phyloP scores from a whole-genome alignment of 2,329 filamentous ascomycete species.

The Aphanoascus verrucosus region DNA sequence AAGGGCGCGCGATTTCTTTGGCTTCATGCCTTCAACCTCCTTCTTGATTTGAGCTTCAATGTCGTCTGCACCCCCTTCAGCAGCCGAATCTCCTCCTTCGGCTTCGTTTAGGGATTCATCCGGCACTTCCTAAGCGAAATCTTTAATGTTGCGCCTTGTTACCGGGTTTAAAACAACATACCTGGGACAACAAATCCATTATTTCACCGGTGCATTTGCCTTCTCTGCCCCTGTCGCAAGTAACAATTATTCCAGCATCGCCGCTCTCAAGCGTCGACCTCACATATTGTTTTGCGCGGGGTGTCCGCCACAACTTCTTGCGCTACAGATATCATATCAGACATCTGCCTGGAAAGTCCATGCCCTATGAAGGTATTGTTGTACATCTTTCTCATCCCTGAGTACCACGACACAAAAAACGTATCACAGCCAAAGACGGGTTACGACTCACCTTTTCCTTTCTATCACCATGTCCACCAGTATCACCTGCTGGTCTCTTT shows the following conservation, averaged over 20 bases:
- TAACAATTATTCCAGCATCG: conserved; percentile 53
- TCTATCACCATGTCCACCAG: conserved; percentile 22
- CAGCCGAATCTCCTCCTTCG: conserved; percentile 18
- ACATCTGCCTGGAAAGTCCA: conserved; percentile 1
- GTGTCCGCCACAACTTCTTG: conserved; percentile 23
- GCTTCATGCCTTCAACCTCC: conserved; percentile 46
- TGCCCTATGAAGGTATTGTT: neutral
- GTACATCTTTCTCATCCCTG: neutral
- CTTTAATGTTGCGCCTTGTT: neutral
- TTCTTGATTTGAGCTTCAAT: conserved; percentile 52
- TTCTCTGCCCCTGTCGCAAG: conserved; percentile 52
- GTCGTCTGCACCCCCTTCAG: conserved; percentile 36
- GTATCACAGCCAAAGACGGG: neutral
- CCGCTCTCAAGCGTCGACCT: conserved; percentile 34
- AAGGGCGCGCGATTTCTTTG: conserved; percentile 37
- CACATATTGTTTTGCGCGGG: conserved; percentile 11
- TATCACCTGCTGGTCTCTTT: conserved; percentile 25
- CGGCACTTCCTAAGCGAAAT: conserved; percentile 12
- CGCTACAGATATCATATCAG: conserved; percentile 11
- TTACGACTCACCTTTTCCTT: conserved; percentile 25
- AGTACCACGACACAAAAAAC: neutral
- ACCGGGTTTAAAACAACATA: conserved; percentile 18
- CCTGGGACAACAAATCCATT: conserved; percentile 47
- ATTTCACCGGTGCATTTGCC: conserved; percentile 49
- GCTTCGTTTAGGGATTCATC: conserved; percentile 3